Evolutionary conservation across 208 protist genomes (phyloP), one percentile per base, ranked within the genome.

Genomic region (Balamuthia mandrillaris): DNA sequence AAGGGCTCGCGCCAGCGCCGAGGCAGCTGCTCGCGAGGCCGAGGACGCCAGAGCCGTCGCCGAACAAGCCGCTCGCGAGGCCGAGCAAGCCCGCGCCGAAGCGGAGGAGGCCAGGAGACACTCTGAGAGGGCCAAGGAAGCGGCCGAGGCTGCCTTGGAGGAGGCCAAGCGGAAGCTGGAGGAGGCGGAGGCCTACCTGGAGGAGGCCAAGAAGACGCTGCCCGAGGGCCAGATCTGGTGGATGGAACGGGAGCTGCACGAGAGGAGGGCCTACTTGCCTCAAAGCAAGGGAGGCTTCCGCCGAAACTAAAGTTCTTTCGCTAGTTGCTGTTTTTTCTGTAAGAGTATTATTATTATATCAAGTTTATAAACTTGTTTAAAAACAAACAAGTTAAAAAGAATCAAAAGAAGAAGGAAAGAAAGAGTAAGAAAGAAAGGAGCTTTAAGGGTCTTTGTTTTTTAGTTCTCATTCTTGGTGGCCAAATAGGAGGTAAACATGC

Each of bases 21-120:
- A 70, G 61, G 81, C 81, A 39, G 81, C 58, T 41, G 60, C 51
- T 44, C 16, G 56, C 29, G 81, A 31, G 18, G 81, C 81, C 42
- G 81, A 84, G 7, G 81, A 54, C 39, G 51, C 81, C 16, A 21
- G 81, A 4, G 27, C 47, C 37, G 63, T 6, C 0, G 81, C 81
- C 18, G 81, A 70, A 16, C 3, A 56, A 18, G 81, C 81, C 33
- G 3, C 51, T 1, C 3, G 7, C 2, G 41, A 54, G 27, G 81
- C 65, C 7, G 63, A 86, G 29, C 16, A 24, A 14, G 47, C 47
- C 16, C 47, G 47, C 16, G 18, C 47, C 16, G 47, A 54, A 54
- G 47, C 47, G 47, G 47, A 24, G 58, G 24, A 65, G 10, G 58
- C 58, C n/a, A 18, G 58, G 10, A 31, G 9, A 31, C 9, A 31